Percentiles rank a stretch among this genome's conserved stretches.
Conservation (phyloP, 352 stramenopile genomes). For the Phytopythium kandeliae region DNA sequence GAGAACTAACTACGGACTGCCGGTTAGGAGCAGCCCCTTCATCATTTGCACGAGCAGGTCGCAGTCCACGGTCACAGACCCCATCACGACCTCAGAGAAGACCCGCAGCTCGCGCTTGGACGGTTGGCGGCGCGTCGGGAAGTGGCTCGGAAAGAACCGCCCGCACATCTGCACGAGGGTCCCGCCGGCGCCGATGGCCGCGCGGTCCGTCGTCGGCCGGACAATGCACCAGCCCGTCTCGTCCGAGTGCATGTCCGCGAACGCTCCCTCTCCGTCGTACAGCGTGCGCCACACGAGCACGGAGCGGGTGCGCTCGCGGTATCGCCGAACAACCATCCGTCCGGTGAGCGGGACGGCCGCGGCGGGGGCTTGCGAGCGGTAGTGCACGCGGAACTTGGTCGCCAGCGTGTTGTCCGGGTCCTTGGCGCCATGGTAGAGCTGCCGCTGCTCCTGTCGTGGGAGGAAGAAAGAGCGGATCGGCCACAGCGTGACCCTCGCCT, state of each 20-base stretch:
- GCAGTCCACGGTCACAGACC: constrained; percentile 20
- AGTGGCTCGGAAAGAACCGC: constrained; percentile 18
- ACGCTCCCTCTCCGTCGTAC: constrained; percentile 23
- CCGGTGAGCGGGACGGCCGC: constrained; percentile 1
- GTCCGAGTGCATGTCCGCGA: constrained; percentile 42
- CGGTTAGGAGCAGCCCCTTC: constrained; percentile 8
- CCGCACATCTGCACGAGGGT: constrained; percentile 16
- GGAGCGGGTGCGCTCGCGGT: constrained; percentile 32
- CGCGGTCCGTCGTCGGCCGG: constrained; percentile 10
- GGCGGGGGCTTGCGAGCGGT: constrained; percentile 3
- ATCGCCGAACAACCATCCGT: constrained; percentile 24
- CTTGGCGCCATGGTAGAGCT: constrained; percentile 9
- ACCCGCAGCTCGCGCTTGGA: constrained; percentile 5
- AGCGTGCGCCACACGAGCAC: constrained; percentile 49
- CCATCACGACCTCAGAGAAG: constrained; percentile 18
- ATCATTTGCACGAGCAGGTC: constrained; percentile 18
- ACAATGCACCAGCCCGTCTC: constrained; percentile 48
- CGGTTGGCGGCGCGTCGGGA: constrained; percentile 2
- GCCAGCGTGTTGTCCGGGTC: constrained; percentile 27
- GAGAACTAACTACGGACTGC: constrained; percentile 4
- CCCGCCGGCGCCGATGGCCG: constrained; percentile 3
- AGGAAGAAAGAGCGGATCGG: constrained; percentile 4
- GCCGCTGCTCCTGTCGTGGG: constrained; percentile 8
- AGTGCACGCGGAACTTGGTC: constrained; percentile 24
- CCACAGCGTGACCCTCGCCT: constrained; percentile 2